These are phyloP conservation scores for Limnanthes douglasii DNA, from an alignment of 345 rosid genomes.

Conservation along the genomic window DNA sequence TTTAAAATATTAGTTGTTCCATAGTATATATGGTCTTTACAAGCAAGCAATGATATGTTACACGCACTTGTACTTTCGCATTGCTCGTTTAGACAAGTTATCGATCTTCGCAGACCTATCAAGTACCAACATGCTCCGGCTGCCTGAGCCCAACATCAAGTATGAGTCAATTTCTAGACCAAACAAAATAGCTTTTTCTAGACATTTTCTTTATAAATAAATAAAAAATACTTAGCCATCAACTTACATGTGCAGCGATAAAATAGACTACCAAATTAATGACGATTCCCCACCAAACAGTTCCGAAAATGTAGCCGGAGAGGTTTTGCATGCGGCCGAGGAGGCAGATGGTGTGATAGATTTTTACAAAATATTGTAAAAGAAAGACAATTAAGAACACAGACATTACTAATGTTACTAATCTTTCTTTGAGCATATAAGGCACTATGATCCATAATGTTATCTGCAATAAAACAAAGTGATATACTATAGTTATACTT, in stretches of 20 bases:
- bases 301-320: constrained; percentile 87
- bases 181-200: no score
- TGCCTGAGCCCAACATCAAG: no score
- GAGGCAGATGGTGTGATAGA: constrained; percentile 73
- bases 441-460: constrained; percentile 78
- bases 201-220: no score
- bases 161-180: no score
- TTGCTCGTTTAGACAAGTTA: constrained; percentile 62
- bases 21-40: constrained; percentile 63
- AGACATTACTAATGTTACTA: constrained; percentile 49
- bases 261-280: constrained; percentile 90
- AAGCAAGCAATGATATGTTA: constrained; percentile 35
- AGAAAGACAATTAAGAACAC: constrained; percentile 48
- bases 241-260: constrained; percentile 93
- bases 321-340: constrained; percentile 75
- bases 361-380: constrained; percentile 87
- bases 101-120: constrained; percentile 74
- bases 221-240: no score
- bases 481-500: no score
- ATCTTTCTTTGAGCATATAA: constrained; percentile 36
- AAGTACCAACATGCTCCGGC: constrained; percentile 99
- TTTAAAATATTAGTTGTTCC: constrained; percentile 39
- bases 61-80: constrained; percentile 39
- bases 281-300: constrained; percentile 95
- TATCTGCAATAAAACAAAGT: constrained; percentile 52